A percentile compares a stretch with the other conserved stretches of the same genome.
Evolutionary conservation across 1,284 basidiomycete genomes (phyloP).

Genomic region (Microbotryum violaceum): DNA sequence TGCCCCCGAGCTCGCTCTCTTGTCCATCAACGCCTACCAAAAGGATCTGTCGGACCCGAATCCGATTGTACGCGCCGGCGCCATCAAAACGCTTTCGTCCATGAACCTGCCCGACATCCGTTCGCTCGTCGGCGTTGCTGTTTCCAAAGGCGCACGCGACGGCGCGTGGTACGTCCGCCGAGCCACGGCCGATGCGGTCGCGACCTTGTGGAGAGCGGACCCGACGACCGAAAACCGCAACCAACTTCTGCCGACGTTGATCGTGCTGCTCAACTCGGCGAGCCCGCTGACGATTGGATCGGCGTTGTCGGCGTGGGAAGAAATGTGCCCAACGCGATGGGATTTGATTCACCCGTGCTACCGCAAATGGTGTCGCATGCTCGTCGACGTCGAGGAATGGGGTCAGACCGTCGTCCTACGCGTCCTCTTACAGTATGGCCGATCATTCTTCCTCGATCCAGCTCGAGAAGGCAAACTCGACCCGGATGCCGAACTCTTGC

Average conservation of each 20-base stretch:
- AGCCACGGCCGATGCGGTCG: slow-evolving; percentile 32
- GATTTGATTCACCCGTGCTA: slow-evolving; percentile 86
- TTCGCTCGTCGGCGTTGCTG: slow-evolving; percentile 35
- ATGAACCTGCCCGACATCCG: slow-evolving; percentile 36
- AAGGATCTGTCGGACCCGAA: slow-evolving; percentile 87
- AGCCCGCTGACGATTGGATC: slow-evolving; percentile 83
- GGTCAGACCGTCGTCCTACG: slow-evolving; percentile 76
- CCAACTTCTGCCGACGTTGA: slow-evolving; percentile 62
- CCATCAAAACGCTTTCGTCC: slow-evolving; percentile 34
- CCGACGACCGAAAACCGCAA: slow-evolving; percentile 10
- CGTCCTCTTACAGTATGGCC: slow-evolving; percentile 71
- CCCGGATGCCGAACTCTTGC: slow-evolving; percentile 57
- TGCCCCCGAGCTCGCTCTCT: slow-evolving; percentile 86
- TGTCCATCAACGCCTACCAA: slow-evolving; percentile 98
- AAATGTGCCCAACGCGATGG: slow-evolving; percentile 66
- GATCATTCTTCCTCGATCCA: slow-evolving; percentile 74
- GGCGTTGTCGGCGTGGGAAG: slow-evolving; percentile 73
- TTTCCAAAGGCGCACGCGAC: slow-evolving; percentile 31
- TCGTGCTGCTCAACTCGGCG: slow-evolving; percentile 66
- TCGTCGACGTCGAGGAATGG: slow-evolving; percentile 94
- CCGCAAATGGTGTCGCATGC: slow-evolving; percentile 68
- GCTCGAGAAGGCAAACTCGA: slow-evolving; percentile 53
- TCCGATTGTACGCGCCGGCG: slow-evolving; percentile 55
- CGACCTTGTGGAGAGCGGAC: slow-evolving; percentile 14
- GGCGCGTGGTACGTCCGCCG: slow-evolving; percentile 36